Evolutionary conservation across 176 grass and related monocot species (phyloP).

Genomic region (Musa acuminata): DNA sequence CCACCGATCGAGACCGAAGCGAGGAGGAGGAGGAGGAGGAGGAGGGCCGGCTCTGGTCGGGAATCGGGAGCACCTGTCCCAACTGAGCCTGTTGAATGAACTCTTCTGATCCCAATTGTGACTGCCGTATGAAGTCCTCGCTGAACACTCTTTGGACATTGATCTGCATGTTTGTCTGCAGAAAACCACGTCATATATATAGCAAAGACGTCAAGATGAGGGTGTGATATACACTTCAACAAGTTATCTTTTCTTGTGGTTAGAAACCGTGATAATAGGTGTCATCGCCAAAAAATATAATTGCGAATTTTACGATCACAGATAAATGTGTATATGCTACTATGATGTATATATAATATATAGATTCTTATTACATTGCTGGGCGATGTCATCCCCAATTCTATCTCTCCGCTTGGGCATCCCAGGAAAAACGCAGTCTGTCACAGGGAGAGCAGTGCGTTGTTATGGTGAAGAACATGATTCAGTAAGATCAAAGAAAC

Average conservation of each 20-base stretch:
- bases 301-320: too few relatives aligned
- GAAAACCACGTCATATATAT: not conserved
- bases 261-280: too few relatives aligned
- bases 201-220: not conserved
- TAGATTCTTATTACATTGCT: not conserved
- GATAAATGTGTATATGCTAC: too few relatives aligned
- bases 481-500: not conserved
- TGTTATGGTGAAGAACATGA: not conserved
- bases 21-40: conserved; percentile 24
- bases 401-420: conserved; percentile 12
- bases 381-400: not conserved
- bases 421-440: conserved; percentile 1
- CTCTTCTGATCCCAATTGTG: not conserved
- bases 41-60: not conserved
- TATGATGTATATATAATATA: too few relatives aligned
- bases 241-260: too few relatives aligned
- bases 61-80: not conserved
- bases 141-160: conserved; percentile 23
- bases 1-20: conserved; percentile 30
- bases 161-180: conserved; percentile 43
- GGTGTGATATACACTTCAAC: too few relatives aligned
- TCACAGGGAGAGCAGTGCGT: not conserved
- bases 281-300: too few relatives aligned
- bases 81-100: not conserved
- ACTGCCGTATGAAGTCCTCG: conserved; percentile 1